These are phyloP conservation scores for Grifola frondosa DNA, from an alignment of 1,284 basidiomycete genomes.

Conservation along the genomic window DNA sequence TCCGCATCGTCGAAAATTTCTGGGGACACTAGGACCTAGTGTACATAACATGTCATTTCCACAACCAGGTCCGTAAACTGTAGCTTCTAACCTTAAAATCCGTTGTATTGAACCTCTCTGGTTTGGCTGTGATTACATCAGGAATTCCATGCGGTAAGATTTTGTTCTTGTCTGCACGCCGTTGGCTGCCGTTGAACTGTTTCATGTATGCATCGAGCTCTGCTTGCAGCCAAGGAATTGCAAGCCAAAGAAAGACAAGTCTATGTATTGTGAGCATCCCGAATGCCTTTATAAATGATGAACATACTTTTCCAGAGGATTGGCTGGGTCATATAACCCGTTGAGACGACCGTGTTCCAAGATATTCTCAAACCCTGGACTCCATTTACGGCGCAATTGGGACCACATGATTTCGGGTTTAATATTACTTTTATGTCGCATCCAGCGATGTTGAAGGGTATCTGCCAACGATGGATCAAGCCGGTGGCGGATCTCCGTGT, in stretches of 20 bases:
- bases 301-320: constrained; percentile 29
- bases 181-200: constrained; percentile 24
- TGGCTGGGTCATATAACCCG: constrained; percentile 31
- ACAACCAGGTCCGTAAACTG: not conserved
- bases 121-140: constrained; percentile 24
- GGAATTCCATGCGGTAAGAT: constrained; percentile 35
- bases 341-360: constrained; percentile 31
- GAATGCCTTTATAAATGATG: too few species aligned
- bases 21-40: constrained; percentile 7
- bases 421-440: constrained; percentile 33
- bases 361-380: constrained; percentile 36
- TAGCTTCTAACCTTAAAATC: constrained; percentile 31
- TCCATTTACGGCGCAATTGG: constrained; percentile 24
- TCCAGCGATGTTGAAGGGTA: constrained; percentile 37
- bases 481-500: constrained; percentile 33
- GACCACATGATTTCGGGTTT: constrained; percentile 38
- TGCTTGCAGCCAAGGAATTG: constrained; percentile 38
- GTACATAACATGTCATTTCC: too few species aligned
- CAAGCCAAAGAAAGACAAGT: constrained; percentile 35
- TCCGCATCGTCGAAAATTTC: constrained; percentile 22
- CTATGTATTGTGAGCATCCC: too few species aligned
- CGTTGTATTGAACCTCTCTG: constrained; percentile 8
- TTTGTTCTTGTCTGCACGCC: constrained; percentile 30
- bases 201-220: constrained; percentile 33
- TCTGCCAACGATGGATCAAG: constrained; percentile 33